Evolutionary conservation across 148 eudicot genomes (phyloP).

Genomic region (Simmondsia chinensis): DNA sequence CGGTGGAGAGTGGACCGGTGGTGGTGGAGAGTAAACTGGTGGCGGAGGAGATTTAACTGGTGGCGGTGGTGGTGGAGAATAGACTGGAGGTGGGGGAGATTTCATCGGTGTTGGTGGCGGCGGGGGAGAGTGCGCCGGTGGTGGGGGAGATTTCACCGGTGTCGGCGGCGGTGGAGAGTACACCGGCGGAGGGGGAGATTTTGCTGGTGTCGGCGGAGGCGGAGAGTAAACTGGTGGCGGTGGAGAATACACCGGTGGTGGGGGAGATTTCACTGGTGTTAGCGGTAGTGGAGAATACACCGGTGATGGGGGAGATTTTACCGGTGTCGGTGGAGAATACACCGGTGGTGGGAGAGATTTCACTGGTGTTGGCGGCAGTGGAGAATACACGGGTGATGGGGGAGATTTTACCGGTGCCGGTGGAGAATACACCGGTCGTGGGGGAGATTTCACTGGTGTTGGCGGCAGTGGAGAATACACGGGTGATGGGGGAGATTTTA

Average conservation of each 20-base stretch:
- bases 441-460: conserved; percentile 3
- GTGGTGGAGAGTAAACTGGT: conserved; percentile 16
- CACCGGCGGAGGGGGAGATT: conserved; percentile 14
- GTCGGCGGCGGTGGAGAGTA: conserved; percentile 14
- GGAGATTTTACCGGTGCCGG: conserved; percentile 9
- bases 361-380: conserved; percentile 2
- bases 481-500: conserved; percentile 8
- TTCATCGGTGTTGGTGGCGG: conserved; percentile 15
- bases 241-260: conserved; percentile 9
- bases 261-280: no score
- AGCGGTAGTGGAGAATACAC: conserved; percentile 1
- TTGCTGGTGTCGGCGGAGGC: conserved; percentile 6
- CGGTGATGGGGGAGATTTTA: conserved; percentile 21
- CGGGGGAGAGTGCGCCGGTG: neutral
- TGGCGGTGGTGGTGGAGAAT: conserved; percentile 14
- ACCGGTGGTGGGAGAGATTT: conserved; percentile 14
- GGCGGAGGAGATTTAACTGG: conserved; percentile 14
- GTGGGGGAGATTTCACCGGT: conserved; percentile 7
- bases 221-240: conserved; percentile 15
- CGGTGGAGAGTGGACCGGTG: no score
- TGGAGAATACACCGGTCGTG: conserved; percentile 5
- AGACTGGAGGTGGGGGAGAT: no score
- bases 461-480: neutral
- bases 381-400: conserved; percentile 11
- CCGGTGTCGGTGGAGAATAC: conserved; percentile 14